These are phyloP conservation scores for Schizochytrium sp. DNA, from an alignment of 108 stramenopile species.

Conservation along the genomic window DNA sequence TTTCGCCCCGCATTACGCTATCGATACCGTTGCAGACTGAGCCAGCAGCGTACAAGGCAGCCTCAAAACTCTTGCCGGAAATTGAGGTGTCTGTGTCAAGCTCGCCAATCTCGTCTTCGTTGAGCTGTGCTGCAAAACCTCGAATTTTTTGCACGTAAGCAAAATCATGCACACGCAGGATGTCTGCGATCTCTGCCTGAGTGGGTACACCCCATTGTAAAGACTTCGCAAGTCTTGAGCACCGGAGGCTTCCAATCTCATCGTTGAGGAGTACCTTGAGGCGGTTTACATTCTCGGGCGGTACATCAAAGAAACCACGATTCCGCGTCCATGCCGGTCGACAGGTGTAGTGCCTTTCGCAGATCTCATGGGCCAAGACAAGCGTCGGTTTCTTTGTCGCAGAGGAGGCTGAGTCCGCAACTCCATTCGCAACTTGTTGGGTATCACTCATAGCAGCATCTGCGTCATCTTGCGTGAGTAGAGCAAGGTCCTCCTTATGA, in stretches of 20 bases:
- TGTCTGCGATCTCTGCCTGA: slow-evolving; percentile 53
- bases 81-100: slow-evolving; percentile 73
- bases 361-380: slow-evolving; percentile 27
- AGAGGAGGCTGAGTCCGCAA: neutral
- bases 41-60: slow-evolving; percentile 87
- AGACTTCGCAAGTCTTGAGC: neutral
- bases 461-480: neutral
- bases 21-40: slow-evolving; percentile 74
- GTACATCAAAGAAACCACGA: slow-evolving; percentile 5
- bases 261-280: slow-evolving; percentile 48
- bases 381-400: neutral
- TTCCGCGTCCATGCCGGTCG: slow-evolving; percentile 8
- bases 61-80: slow-evolving; percentile 70
- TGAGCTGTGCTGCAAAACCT: slow-evolving; percentile 15
- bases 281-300: slow-evolving; percentile 61
- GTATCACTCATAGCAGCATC: neutral
- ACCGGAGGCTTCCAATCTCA: slow-evolving; percentile 43
- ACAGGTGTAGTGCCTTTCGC: slow-evolving; percentile 40
- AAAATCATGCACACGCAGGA: slow-evolving; percentile 63
- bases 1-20: slow-evolving; percentile 65
- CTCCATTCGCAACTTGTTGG: neutral
- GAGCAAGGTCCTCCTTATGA: neutral
- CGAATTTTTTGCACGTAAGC: slow-evolving; percentile 55
- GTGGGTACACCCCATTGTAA: neutral
- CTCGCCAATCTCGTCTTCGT: slow-evolving; percentile 4